Conservation (phyloP, 83 land plant species). For the Diphasiastrum complanatum region DNA sequence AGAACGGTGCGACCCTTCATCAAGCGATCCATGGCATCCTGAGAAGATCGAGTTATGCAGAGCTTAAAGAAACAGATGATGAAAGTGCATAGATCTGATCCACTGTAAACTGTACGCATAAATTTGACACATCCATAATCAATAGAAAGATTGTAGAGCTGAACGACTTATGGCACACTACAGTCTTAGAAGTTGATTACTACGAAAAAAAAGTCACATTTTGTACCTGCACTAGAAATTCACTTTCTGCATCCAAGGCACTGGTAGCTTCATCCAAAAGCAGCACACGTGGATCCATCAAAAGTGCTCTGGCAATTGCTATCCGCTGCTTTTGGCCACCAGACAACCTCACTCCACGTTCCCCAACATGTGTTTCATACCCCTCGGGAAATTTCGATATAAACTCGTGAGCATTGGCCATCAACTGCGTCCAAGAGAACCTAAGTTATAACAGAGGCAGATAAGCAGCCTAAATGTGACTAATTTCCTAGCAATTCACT, state of each 20-base stretch:
- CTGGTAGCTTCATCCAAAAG: slow-evolving; percentile 98
- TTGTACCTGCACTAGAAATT: slow-evolving; percentile 92
- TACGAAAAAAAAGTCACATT: not conserved
- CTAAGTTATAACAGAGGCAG: not conserved
- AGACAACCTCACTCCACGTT: slow-evolving; percentile 89
- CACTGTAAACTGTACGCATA: too few relatives aligned
- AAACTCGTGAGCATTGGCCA: slow-evolving; percentile 99
- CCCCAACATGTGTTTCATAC: slow-evolving; percentile 86
- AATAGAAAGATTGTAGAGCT: slow-evolving; percentile 91
- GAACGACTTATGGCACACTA: not conserved
- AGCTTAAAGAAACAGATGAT: not conserved
- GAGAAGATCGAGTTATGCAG: slow-evolving; percentile 1
- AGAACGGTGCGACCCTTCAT: slow-evolving; percentile 98
- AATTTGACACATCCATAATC: slow-evolving; percentile 89
- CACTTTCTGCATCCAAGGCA: slow-evolving; percentile 98
- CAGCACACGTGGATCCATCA: slow-evolving; percentile 85
- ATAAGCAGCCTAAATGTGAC: too few relatives aligned
- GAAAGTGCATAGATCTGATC: too few relatives aligned
- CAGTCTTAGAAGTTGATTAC: not conserved
- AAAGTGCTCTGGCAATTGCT: slow-evolving; percentile 91
- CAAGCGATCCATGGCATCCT: slow-evolving; percentile 99
- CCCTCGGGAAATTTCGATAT: slow-evolving; percentile 81
- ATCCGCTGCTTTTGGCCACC: slow-evolving; percentile 98
- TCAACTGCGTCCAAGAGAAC: slow-evolving; percentile 43
- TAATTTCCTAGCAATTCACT: too few relatives aligned